Percentiles rank a stretch among this genome's conserved stretches.
Evolutionary conservation across 1,139 yeast species (phyloP).

Genomic region (Hansenula sp.): DNA sequence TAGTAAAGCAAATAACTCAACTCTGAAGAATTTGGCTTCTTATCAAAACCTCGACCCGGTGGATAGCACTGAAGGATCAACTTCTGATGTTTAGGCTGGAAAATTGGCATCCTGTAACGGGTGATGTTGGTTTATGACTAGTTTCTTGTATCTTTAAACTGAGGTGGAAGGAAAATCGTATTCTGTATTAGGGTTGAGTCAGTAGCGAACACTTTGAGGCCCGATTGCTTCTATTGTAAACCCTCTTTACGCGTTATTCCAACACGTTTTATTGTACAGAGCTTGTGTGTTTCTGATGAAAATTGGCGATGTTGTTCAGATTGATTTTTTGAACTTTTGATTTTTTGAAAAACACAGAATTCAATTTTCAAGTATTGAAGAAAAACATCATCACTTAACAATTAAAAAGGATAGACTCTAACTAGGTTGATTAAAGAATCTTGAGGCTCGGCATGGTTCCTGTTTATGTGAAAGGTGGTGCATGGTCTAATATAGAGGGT

Average conservation of each 20-base stretch:
- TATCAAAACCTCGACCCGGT: slow-evolving; percentile 78
- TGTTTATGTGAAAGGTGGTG: slow-evolving; percentile 79
- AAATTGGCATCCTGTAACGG: slow-evolving; percentile 26
- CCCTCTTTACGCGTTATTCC: neutral
- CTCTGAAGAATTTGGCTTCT: slow-evolving; percentile 90
- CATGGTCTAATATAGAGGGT: slow-evolving; percentile 81
- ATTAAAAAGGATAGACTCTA: neutral
- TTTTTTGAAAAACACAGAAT: neutral
- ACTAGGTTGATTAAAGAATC: too few relatives aligned
- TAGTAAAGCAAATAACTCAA: slow-evolving; percentile 83
- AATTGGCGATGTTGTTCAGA: neutral
- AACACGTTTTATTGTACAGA: too few relatives aligned
- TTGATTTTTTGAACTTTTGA: neutral
- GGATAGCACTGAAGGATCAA: slow-evolving; percentile 92
- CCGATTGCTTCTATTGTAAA: neutral
- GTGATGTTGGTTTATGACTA: neutral
- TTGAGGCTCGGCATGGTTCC: slow-evolving; percentile 40
- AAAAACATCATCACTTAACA: neutral
- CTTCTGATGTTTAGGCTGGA: slow-evolving; percentile 82
- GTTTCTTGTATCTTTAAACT: too few relatives aligned
- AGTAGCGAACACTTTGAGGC: neutral
- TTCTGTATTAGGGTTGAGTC: too few relatives aligned
- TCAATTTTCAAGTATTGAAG: neutral
- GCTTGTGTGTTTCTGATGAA: neutral
- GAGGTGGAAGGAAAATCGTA: too few relatives aligned